Evolutionary conservation across 345 rosid genomes (phyloP).

Genomic region (Hibiscus trionum): DNA sequence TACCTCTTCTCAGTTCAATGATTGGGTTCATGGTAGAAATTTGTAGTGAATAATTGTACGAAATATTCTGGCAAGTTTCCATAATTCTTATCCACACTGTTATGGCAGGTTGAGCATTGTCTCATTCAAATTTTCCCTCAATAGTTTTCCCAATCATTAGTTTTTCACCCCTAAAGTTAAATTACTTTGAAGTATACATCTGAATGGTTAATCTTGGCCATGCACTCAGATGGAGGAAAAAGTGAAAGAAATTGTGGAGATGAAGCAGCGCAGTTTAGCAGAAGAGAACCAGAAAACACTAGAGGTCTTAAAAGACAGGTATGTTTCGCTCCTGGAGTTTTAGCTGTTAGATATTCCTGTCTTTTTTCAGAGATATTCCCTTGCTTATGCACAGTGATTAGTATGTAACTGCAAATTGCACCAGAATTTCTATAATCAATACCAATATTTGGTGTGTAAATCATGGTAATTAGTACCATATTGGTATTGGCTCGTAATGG

Average conservation of each 20-base stretch:
- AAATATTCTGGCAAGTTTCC: not conserved
- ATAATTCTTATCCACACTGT: not conserved
- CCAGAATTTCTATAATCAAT: not conserved
- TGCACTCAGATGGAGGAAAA: conserved; percentile 91
- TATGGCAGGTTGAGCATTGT: not conserved
- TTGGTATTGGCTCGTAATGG: no score
- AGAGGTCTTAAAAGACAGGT: conserved; percentile 91
- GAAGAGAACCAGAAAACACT: conserved; percentile 98
- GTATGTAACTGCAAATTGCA: not conserved
- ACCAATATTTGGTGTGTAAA: not conserved
- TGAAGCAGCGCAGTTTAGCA: conserved; percentile 88
- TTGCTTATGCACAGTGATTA: not conserved
- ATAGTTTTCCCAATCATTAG: not conserved
- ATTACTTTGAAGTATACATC: not conserved
- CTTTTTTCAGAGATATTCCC: not conserved
- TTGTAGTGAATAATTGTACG: not conserved
- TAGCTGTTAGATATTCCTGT: not conserved
- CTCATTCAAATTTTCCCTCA: not conserved
- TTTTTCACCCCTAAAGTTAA: not conserved
- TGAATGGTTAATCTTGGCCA: conserved; percentile 1
- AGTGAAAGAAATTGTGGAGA: conserved; percentile 95
- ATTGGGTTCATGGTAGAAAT: not conserved
- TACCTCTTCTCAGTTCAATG: not conserved
- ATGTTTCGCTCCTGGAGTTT: conserved; percentile 2
- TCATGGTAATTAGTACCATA: no score